Conservation (phyloP, 352 stramenopile species). For the Phytopythium litorale region DNA sequence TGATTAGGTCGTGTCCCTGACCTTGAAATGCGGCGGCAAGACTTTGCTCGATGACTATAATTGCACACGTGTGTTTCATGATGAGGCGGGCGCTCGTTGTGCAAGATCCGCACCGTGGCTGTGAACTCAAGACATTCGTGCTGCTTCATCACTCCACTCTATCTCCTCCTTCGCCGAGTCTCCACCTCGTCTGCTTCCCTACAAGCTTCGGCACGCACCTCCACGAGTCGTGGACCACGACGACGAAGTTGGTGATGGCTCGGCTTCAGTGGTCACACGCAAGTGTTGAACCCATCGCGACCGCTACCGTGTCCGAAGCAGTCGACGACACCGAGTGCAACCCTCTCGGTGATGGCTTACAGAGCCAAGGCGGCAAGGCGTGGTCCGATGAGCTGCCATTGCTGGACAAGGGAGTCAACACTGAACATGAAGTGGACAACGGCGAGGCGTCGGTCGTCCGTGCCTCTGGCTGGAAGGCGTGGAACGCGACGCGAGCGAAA, state of each 20-base stretch:
- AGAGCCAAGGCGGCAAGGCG: neutral
- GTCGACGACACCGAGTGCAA: neutral
- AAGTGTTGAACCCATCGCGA: neutral
- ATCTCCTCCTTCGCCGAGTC: too few relatives aligned
- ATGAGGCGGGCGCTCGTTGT: neutral
- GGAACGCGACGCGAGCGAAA: slow-evolving; percentile 18
- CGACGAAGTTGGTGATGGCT: slow-evolving; percentile 2
- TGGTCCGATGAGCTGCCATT: neutral
- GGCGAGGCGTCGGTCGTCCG: neutral
- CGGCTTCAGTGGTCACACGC: neutral
- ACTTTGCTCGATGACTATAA: slow-evolving; percentile 5
- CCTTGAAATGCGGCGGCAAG: neutral
- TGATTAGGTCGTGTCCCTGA: neutral
- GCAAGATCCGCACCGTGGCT: too few relatives aligned
- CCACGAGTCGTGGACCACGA: too few relatives aligned
- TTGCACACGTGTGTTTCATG: neutral
- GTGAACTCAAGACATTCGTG: too few relatives aligned
- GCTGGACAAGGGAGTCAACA: neutral
- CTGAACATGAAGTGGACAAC: neutral
- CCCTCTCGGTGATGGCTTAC: neutral
- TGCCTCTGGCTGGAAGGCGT: neutral
- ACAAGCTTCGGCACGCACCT: too few relatives aligned
- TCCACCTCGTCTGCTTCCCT: neutral
- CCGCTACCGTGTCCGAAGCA: neutral
- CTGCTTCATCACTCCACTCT: too few relatives aligned